A percentile compares a stretch with the other conserved stretches of the same genome.
phyloP scores from a whole-genome alignment of 257 asterid genomes.

The Solanum tacnaense region DNA sequence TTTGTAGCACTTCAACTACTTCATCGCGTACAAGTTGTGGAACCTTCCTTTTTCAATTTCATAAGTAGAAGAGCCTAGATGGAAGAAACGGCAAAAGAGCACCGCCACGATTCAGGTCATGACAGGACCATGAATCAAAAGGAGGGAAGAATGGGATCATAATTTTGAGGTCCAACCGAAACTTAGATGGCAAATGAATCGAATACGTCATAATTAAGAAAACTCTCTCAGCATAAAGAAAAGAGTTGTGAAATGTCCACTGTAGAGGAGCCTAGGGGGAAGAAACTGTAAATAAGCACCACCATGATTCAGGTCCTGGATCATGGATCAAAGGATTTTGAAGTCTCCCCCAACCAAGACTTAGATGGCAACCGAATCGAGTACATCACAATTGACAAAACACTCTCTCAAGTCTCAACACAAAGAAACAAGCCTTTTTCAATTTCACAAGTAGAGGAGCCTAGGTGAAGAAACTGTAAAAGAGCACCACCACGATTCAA shows the following conservation, averaged over 20 bases:
- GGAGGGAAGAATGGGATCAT: not conserved
- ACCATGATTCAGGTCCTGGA: no score
- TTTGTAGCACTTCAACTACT: not conserved
- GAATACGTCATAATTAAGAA: not conserved
- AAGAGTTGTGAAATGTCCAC: no score
- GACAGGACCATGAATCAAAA: not conserved
- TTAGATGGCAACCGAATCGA: no score
- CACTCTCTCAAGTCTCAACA: no score
- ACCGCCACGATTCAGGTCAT: not conserved
- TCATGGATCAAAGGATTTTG: no score
- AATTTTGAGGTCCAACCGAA: not conserved
- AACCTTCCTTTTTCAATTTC: not conserved
- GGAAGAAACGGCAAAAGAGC: not conserved
- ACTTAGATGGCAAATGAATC: no score
- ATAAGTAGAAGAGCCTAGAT: not conserved
- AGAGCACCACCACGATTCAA: not conserved
- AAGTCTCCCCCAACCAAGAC: no score
- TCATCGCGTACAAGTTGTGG: not conserved
- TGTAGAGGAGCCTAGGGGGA: no score
- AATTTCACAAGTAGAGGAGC: not conserved
- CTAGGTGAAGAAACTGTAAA: not conserved
- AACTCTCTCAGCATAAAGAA: not conserved
- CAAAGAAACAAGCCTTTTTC: not conserved
- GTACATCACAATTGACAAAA: no score
- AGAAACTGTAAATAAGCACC: no score